Evolutionary conservation across 106 monocot genomes (phyloP).

Genomic region (Triglochin maritima): DNA sequence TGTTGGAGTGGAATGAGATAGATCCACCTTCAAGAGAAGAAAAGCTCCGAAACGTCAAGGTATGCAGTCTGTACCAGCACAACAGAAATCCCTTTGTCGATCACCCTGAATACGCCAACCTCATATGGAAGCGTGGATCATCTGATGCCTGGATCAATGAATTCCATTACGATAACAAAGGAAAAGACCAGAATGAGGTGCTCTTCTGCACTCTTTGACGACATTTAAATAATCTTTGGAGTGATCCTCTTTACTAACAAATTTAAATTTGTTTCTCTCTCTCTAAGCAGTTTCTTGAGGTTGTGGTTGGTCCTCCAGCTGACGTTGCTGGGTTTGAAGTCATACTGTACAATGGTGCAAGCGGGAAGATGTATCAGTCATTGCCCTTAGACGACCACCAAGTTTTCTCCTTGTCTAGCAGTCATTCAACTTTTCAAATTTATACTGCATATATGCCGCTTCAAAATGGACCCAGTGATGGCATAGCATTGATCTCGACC

Average conservation of each 20-base stretch:
- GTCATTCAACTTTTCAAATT: constrained; percentile 17
- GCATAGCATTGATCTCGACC: constrained; percentile 24
- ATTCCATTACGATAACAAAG: constrained; percentile 31
- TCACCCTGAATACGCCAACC: constrained; percentile 79
- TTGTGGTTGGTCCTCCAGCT: constrained; percentile 7
- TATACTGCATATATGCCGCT: constrained; percentile 22
- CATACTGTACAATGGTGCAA: constrained; percentile 33
- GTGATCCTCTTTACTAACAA: background rate
- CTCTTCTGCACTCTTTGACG: background rate
- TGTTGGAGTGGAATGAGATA: constrained; percentile 65
- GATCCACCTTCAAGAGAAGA: constrained; percentile 77
- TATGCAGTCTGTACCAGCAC: constrained; percentile 69
- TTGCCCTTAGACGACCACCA: constrained; percentile 15
- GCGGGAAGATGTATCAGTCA: constrained; percentile 20
- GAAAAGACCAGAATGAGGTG: constrained; percentile 39
- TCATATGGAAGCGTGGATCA: constrained; percentile 39
- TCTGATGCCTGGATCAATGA: constrained; percentile 20
- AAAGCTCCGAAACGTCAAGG: constrained; percentile 49
- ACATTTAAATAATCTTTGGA: background rate
- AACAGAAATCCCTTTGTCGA: constrained; percentile 84
- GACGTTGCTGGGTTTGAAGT: constrained; percentile 10
- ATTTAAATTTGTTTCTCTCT: background rate
- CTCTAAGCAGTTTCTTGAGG: constrained; percentile 31
- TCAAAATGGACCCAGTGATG: constrained; percentile 38
- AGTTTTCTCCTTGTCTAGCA: constrained; percentile 1